phyloP scores from a whole-genome alignment of 2,329 filamentous ascomycete genomes.

The Fusarium humuli region DNA sequence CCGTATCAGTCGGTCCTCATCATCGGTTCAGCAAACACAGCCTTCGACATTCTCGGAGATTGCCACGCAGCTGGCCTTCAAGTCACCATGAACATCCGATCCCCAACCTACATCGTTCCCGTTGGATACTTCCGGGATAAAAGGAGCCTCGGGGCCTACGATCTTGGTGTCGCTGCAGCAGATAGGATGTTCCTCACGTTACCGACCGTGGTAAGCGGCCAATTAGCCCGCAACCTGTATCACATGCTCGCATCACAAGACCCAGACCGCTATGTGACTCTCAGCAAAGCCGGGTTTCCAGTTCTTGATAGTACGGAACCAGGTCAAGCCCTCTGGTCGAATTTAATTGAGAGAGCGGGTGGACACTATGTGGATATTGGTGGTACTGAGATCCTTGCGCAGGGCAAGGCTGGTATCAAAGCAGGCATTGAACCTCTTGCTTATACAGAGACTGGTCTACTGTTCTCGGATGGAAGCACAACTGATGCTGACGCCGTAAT shows the following conservation, averaged over 20 bases:
- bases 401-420: conserved; percentile 18
- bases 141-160: conserved; percentile 14
- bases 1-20: conserved; percentile 13
- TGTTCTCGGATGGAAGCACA: conserved; percentile 20
- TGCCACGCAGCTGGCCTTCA: conserved; percentile 9
- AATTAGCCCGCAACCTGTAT: conserved; percentile 14
- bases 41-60: conserved; percentile 31
- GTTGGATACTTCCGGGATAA: conserved; percentile 22
- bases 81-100: conserved; percentile 18
- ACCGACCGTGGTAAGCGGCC: conserved; percentile 4
- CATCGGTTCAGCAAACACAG: conserved; percentile 32
- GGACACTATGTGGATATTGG: conserved; percentile 33
- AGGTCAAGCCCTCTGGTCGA: background rate
- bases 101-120: conserved; percentile 34
- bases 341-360: conserved; percentile 22
- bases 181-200: conserved; percentile 25
- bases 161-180: conserved; percentile 4
- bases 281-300: conserved; percentile 11
- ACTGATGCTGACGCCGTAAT: conserved; percentile 16
- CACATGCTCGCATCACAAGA: conserved; percentile 20
- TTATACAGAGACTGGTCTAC: conserved; percentile 8
- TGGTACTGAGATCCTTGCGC: background rate
- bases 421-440: conserved; percentile 6
- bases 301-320: conserved; percentile 15
- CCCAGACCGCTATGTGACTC: conserved; percentile 14